Evolutionary conservation across 2,329 filamentous ascomycete species (phyloP), one percentile per base, ranked within the genome.

Genomic region (Fusarium redolens): DNA sequence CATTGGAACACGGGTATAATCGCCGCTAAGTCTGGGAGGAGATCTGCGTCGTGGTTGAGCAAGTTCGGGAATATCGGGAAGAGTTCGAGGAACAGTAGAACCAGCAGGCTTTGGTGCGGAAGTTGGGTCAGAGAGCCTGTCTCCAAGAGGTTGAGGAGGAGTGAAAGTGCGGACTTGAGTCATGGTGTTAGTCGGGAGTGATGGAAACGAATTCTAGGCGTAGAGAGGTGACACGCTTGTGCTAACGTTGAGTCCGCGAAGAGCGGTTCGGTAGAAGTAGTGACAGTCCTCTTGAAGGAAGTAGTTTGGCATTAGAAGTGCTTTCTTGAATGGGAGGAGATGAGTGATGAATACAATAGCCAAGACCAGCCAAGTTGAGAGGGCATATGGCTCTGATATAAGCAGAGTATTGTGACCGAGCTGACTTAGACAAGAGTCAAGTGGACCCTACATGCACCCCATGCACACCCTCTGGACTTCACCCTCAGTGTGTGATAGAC

Each of bases 191-290:
- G 81, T 68, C 61, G 28, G 40, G 31, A 58, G 45, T 57, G 44
- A 61, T 70, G 45, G 38, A 38, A 55, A 68, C 48, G 52, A 59
- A 55, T 54, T 69, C 87, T 86, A 94, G 83, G 87, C 88, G 86
- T 94, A 94, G 61, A 94, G 86, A 76, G 92, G 91, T 75, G 92
- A 94, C 82, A 97, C 90, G 79, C 86, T 89, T 77, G 93, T 97
- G 84, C 91, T 89, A 78, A 97, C 91, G 80, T 93, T 96, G 77
- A 97, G 86, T 80, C 95, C 92, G 86, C 93, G 93, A 85, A 97
- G 86, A 80, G 93, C 93, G 83, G 92, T 97, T 86, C 93, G 93
- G 86, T 93, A 96, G 85, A 97, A 97, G 85, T 97, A 97, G 82
- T 97, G 94, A 79, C 93, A 97, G 83, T 97, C 93, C 87, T 97